Base-by-base conservation (phyloP, 202 grass and related monocot species). In the Panicum hallii region DNA sequence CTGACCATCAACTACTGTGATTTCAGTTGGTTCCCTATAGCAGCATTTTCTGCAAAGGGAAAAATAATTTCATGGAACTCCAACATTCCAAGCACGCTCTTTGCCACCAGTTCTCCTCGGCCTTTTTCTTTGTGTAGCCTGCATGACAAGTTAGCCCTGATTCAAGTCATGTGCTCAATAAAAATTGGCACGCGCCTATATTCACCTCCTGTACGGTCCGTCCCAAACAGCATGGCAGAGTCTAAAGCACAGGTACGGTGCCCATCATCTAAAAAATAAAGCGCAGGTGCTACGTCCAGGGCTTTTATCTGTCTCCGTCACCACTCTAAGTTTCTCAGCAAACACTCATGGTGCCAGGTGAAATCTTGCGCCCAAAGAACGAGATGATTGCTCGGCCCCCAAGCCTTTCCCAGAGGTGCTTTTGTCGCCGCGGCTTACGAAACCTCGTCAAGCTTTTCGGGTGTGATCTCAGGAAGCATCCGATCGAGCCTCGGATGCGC, bases 391-490 rank as follows among this genome's bases (percentile, higher is more conserved):
- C 70, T 77, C 63, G 32, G 32, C 17, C 32, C 16, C 11, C 36
- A 11, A 1, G 28, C n/a, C 12, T 78, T 85, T 7, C 71, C 67
- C 54, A 46, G 26, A 72, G n/a, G 3, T 73, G 72, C 54, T 83
- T 28, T 45, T 20, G 79, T 74, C 72, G 65, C 4, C 28, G 49
- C 28, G 4, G 38, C 14, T 67, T 66, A 82, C 73, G 9, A 79
- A 77, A 74, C 14, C 13, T n/a, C 8, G 2, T 19, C 26, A 74
- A 61, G 28, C 1, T 12, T 22, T 74, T 43, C 49, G 67, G 61
- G 85, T 76, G 76, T 65, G 80, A 84, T 84, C 46, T 57, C 14
- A 57, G 68, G 75, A 75, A 80, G 68, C 80, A 80, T 42, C 71
- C 63, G 46, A 49, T 76, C 63, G 38, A 49, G 80, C 69, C 80